phyloP scores from a whole-genome alignment of 1,139 yeast genomes.

The Sugiyamaella sp. region DNA sequence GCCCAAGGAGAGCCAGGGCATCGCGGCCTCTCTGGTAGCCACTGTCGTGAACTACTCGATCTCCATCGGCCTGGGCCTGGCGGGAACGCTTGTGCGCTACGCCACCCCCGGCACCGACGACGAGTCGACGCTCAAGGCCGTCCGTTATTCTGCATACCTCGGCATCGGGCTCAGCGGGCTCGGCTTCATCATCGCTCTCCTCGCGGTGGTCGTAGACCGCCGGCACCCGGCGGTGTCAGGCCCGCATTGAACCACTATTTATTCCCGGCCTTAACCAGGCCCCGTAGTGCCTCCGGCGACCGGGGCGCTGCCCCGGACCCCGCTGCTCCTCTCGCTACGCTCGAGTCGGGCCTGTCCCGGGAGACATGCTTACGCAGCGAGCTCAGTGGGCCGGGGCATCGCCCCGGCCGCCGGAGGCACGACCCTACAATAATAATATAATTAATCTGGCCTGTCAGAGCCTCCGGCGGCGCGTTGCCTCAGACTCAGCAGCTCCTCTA shows the following conservation, averaged over 20 bases:
- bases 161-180: slow-evolving; percentile 57
- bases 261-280: too few species aligned
- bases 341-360: too few species aligned
- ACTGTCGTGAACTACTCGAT: slow-evolving; percentile 66
- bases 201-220: slow-evolving; percentile 30
- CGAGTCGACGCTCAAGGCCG: slow-evolving; percentile 44
- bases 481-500: too few species aligned
- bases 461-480: too few species aligned
- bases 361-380: too few species aligned
- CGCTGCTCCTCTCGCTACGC: too few species aligned
- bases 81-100: slow-evolving; percentile 61
- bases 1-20: slow-evolving; percentile 60
- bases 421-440: too few species aligned
- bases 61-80: slow-evolving; percentile 64
- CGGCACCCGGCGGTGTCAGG: too few species aligned
- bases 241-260: too few species aligned
- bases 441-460: too few species aligned
- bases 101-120: slow-evolving; percentile 41
- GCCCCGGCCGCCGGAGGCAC: not conserved
- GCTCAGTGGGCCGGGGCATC: not conserved
- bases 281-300: too few species aligned
- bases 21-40: slow-evolving; percentile 65
- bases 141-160: slow-evolving; percentile 51
- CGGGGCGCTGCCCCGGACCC: too few species aligned
- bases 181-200: slow-evolving; percentile 45